Percentiles rank a stretch among this genome's conserved stretches.
phyloP scores from a whole-genome alignment of 1,139 yeast species.

The Sugiyamaella sp. region DNA sequence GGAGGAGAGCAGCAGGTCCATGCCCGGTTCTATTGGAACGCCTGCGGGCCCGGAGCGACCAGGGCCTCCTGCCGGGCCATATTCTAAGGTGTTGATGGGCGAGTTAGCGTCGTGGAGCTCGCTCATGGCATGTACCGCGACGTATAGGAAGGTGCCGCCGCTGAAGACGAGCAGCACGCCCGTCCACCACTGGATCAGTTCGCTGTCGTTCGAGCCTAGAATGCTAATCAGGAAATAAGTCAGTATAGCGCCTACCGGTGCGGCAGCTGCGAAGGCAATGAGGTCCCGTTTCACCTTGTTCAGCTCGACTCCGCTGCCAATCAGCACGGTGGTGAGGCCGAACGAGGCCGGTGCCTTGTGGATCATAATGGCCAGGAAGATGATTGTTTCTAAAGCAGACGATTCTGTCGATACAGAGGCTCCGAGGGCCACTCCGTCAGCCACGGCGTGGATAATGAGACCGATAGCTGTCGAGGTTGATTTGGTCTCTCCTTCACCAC shows the following conservation, averaged over 20 bases:
- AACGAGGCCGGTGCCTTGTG: slow-evolving; percentile 81
- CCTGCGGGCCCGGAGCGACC: slow-evolving; percentile 33
- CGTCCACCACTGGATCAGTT: slow-evolving; percentile 47
- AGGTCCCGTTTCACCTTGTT: slow-evolving; percentile 49
- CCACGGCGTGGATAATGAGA: slow-evolving; percentile 63
- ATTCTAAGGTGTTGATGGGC: slow-evolving; percentile 17
- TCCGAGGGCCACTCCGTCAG: slow-evolving; percentile 79
- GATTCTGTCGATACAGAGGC: slow-evolving; percentile 56
- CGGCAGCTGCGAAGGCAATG: slow-evolving; percentile 52
- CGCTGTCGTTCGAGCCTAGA: slow-evolving; percentile 36
- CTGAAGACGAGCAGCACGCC: slow-evolving; percentile 60
- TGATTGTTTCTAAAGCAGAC: slow-evolving; percentile 52
- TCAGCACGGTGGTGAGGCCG: slow-evolving; percentile 62
- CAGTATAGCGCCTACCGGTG: slow-evolving; percentile 56
- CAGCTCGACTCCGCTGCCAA: slow-evolving; percentile 42
- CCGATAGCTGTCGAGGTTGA: slow-evolving; percentile 54
- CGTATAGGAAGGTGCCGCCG: slow-evolving; percentile 74
- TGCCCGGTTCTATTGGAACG: slow-evolving; percentile 19
- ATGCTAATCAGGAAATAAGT: slow-evolving; percentile 49
- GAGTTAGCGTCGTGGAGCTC: slow-evolving; percentile 37
- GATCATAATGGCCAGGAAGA: slow-evolving; percentile 61
- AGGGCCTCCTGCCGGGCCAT: slow-evolving; percentile 23
- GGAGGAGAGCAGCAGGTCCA: slow-evolving; percentile 33
- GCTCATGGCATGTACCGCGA: slow-evolving; percentile 64
- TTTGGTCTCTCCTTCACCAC: neutral